phyloP scores from a whole-genome alignment of 2,329 filamentous ascomycete species.

The Myriosclerotinia duriaeana region DNA sequence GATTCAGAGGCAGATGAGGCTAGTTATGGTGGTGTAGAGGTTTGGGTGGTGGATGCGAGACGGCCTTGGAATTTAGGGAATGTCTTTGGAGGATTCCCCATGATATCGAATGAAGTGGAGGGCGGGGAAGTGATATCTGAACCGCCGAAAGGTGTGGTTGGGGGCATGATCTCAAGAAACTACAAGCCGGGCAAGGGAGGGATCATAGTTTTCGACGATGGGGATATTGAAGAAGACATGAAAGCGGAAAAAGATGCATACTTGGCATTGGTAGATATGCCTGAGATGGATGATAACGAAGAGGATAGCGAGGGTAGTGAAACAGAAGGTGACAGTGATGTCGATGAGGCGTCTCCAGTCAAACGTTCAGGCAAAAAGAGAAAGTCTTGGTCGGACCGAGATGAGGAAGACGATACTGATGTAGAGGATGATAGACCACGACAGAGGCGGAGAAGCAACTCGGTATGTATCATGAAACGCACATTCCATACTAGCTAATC shows the following conservation, averaged over 20 bases:
- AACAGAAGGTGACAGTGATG: slow-evolving; percentile 56
- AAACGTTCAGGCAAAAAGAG: slow-evolving; percentile 63
- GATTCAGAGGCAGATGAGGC: slow-evolving; percentile 65
- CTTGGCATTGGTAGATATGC: slow-evolving; percentile 84
- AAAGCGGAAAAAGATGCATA: slow-evolving; percentile 75
- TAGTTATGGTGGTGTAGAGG: slow-evolving; percentile 78
- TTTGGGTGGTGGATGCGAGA: slow-evolving; percentile 91
- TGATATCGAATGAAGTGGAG: slow-evolving; percentile 48
- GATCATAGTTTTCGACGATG: slow-evolving; percentile 92
- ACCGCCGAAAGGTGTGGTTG: slow-evolving; percentile 65
- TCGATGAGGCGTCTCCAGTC: slow-evolving; percentile 53
- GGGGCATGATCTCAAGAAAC: slow-evolving; percentile 67
- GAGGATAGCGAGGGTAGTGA: slow-evolving; percentile 52
- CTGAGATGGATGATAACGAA: slow-evolving; percentile 67
- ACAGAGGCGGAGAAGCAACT: slow-evolving; percentile 84
- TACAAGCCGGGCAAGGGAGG: slow-evolving; percentile 82
- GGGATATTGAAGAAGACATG: slow-evolving; percentile 86
- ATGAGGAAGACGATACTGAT: slow-evolving; percentile 60
- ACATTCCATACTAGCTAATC: slow-evolving; percentile 30
- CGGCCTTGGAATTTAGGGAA: slow-evolving; percentile 94
- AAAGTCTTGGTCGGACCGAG: slow-evolving; percentile 73
- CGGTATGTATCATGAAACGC: slow-evolving; percentile 53
- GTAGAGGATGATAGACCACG: slow-evolving; percentile 72
- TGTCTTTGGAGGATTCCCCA: slow-evolving; percentile 75
- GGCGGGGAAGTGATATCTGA: slow-evolving; percentile 45